Evolutionary conservation across 148 eudicot genomes (phyloP).

Genomic region (Rhododendron vialii): DNA sequence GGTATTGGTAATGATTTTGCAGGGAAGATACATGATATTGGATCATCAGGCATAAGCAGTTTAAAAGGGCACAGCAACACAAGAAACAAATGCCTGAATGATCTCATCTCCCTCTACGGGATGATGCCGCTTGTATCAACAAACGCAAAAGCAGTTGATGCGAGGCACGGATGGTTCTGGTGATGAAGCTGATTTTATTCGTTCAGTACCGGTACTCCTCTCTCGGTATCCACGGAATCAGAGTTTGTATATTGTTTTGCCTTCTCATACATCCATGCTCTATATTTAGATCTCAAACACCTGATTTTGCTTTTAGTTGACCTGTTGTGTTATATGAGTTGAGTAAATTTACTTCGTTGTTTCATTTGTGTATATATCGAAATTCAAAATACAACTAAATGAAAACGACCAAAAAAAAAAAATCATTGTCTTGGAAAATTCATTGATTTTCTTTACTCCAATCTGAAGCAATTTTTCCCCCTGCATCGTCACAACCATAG

Average conservation of each 20-base stretch:
- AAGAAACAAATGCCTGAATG: constrained; percentile 60
- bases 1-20: constrained; percentile 8
- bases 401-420: too few relatives aligned
- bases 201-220: background rate
- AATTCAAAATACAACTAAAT: background rate
- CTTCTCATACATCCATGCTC: background rate
- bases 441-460: background rate
- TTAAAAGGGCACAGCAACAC: constrained; percentile 40
- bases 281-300: background rate
- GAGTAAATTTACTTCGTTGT: background rate
- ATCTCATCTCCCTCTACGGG: constrained; percentile 54
- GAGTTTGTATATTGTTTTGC: background rate
- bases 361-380: background rate
- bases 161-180: constrained; percentile 62
- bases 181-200: constrained; percentile 18
- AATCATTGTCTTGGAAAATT: too few relatives aligned
- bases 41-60: constrained; percentile 58
- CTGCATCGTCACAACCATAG: too few relatives aligned
- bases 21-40: constrained; percentile 68
- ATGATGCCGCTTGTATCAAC: constrained; percentile 54
- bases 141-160: constrained; percentile 49
- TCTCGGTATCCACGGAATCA: background rate
- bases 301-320: background rate
- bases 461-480: background rate
- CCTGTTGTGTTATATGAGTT: background rate